Evolutionary conservation across 1,284 basidiomycete genomes (phyloP), one percentile per base, ranked within the genome.

Genomic region (Boletus smithii): DNA sequence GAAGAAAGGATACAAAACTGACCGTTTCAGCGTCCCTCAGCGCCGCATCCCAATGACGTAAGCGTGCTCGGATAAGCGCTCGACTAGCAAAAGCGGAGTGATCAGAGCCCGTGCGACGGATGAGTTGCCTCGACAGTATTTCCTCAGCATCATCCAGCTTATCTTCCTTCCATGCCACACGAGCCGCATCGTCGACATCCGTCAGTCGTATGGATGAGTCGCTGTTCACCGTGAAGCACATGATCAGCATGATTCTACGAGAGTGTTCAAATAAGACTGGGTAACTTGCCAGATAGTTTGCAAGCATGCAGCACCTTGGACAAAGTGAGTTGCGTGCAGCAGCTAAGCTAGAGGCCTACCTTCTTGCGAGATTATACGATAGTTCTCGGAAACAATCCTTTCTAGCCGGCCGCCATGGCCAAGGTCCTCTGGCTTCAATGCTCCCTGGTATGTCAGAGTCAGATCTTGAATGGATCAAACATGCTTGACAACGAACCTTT

Each of bases 21-120:
- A 51, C 50, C 26, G n/a, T 37, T 31, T 51, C 46, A 30, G 50
- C 51, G 18, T 51, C 50, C 33, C 50, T 50, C 13, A 51, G 39
- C 7, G 51, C 45, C 2, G 46, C 34, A 14, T 49, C 30, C 50
- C 50, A 51, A 2, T 22, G 29, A 14, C 18, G 46, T 30, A 49
- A 29, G 22, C 46, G 51, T 20, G 50, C 38, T 17, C 50, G 51
- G 26, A 53, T 30, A 14, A 51, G 51, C 4, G 50, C 50, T 22
- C 50, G 38, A 17, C 14, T 36, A 5, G 50, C 51, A 33, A 49
- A 38, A 9, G 24, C 13, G 17, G 23, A 33, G 22, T 51, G 26
- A 29, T 49, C 39, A 24, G 38, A 18, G 22, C 11, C 22, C 16
- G 16, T 42, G 16, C 9, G 30, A 42, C 46, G 38, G 22, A 53